Evolutionary conservation across 768 basidiomycete genomes (phyloP).

Genomic region (Leccinum rimulosum): DNA sequence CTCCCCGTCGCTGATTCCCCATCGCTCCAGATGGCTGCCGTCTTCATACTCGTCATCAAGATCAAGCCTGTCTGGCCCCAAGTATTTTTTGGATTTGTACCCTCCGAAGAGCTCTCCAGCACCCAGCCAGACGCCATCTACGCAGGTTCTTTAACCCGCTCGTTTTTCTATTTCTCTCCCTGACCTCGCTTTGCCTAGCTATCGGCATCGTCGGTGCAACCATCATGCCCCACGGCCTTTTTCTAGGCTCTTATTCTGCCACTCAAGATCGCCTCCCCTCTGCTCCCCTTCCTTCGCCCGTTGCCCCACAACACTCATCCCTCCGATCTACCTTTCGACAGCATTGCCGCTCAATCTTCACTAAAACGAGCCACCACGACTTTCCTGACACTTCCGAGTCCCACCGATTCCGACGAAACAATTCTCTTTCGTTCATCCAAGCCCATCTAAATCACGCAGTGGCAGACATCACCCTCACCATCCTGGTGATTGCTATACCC

Average conservation of each 20-base stretch:
- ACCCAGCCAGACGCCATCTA: slow-evolving; percentile 37
- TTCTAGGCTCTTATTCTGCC: slow-evolving; percentile 38
- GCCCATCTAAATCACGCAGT: slow-evolving; percentile 42
- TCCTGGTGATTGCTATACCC: slow-evolving; percentile 45
- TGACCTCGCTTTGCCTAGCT: slow-evolving; percentile 24
- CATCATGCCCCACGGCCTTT: slow-evolving; percentile 60
- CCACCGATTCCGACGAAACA: slow-evolving; percentile 30
- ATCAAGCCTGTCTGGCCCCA: slow-evolving; percentile 40
- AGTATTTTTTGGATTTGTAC: slow-evolving; percentile 42
- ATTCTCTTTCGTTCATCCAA: slow-evolving; percentile 34
- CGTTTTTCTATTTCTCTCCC: slow-evolving; percentile 7
- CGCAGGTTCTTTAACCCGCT: slow-evolving; percentile 27
- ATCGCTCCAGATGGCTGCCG: slow-evolving; percentile 22
- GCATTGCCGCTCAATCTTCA: slow-evolving; percentile 1
- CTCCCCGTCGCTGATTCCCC: not conserved
- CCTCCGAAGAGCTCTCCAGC: slow-evolving; percentile 32
- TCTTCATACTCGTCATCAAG: slow-evolving; percentile 38
- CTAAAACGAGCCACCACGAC: slow-evolving; percentile 5
- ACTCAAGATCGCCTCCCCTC: slow-evolving; percentile 23
- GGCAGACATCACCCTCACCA: slow-evolving; percentile 44
- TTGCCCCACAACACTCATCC: not conserved
- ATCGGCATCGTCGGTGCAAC: slow-evolving; percentile 49
- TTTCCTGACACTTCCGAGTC: slow-evolving; percentile 4
- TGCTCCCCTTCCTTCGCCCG: slow-evolving; percentile 30
- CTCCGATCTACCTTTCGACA: not conserved